These are phyloP conservation scores for Blastocrithidia nonstop DNA, from an alignment of 208 protist species.

Conservation along the genomic window DNA sequence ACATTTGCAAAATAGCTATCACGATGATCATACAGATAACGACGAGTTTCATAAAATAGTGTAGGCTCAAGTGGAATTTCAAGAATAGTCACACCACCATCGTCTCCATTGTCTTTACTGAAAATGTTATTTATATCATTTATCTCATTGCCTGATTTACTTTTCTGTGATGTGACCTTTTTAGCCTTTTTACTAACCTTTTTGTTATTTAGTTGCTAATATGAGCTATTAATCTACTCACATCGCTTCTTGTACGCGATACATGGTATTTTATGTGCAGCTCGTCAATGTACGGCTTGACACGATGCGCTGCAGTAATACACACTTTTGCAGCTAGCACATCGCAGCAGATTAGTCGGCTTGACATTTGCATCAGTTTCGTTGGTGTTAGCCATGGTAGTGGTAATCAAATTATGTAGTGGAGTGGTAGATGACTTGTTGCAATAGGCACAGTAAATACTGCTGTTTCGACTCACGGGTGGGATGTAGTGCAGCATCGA, in stretches of 20 bases:
- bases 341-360: constrained; percentile 52
- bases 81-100: constrained; percentile 20
- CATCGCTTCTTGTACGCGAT: constrained; percentile 29
- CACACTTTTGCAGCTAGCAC: constrained; percentile 61
- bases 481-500: constrained; percentile 55
- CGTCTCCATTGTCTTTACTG: constrained; percentile 6
- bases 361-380: constrained; percentile 1
- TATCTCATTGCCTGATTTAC: constrained; percentile 17
- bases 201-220: constrained; percentile 22
- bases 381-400: constrained; percentile 1
- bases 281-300: constrained; percentile 46
- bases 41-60: constrained; percentile 52
- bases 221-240: constrained; percentile 24
- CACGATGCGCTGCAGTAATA: constrained; percentile 66
- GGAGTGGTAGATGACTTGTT: constrained; percentile 1
- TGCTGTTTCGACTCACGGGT: constrained; percentile 28
- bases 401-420: no score
- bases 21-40: constrained; percentile 59
- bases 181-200: constrained; percentile 5
- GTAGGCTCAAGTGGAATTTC: constrained; percentile 55
- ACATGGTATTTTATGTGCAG: constrained; percentile 39
- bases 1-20: constrained; percentile 35
- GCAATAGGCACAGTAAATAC: constrained; percentile 37
- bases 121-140: constrained; percentile 7
- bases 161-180: constrained; percentile 1